Conservation (phyloP, 306 rosid species). For the Pyrus communis region DNA sequence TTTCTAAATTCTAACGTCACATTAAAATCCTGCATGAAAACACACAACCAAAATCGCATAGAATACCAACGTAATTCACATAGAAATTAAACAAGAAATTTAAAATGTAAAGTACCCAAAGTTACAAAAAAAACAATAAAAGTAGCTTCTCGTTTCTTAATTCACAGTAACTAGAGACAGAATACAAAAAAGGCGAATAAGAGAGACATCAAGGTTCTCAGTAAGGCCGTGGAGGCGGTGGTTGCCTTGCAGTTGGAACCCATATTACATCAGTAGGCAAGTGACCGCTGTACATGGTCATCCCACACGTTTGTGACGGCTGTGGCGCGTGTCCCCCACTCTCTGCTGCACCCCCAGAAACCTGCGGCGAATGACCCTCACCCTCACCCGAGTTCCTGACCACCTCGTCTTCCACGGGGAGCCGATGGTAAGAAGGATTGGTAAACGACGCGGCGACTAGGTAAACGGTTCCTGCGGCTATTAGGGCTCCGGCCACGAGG, state of each 20-base stretch:
- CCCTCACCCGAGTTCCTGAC: constrained; percentile 25
- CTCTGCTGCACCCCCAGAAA: constrained; percentile 38
- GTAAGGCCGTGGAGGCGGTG: constrained; percentile 57
- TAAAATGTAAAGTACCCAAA: neutral
- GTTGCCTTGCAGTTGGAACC: constrained; percentile 72
- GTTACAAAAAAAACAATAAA: too few species aligned
- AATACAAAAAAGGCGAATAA: neutral
- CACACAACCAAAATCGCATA: neutral
- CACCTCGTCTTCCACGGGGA: constrained; percentile 52
- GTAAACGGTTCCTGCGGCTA: constrained; percentile 73
- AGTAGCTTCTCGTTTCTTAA: neutral
- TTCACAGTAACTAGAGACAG: neutral
- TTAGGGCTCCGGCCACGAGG: constrained; percentile 44
- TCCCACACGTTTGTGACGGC: constrained; percentile 61
- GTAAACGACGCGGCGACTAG: constrained; percentile 65
- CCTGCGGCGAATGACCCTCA: constrained; percentile 43
- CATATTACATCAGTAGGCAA: constrained; percentile 70
- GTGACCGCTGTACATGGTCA: constrained; percentile 68
- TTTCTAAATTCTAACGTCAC: neutral
- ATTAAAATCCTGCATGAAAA: too few species aligned
- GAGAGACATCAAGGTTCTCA: constrained; percentile 14
- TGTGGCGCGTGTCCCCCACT: constrained; percentile 43
- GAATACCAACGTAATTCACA: neutral
- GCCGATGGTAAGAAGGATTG: constrained; percentile 66
- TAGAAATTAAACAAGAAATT: neutral